Evolutionary conservation across 352 stramenopile genomes (phyloP), one percentile per base, ranked within the genome.

Genomic region (Stramenopiles sp.): DNA sequence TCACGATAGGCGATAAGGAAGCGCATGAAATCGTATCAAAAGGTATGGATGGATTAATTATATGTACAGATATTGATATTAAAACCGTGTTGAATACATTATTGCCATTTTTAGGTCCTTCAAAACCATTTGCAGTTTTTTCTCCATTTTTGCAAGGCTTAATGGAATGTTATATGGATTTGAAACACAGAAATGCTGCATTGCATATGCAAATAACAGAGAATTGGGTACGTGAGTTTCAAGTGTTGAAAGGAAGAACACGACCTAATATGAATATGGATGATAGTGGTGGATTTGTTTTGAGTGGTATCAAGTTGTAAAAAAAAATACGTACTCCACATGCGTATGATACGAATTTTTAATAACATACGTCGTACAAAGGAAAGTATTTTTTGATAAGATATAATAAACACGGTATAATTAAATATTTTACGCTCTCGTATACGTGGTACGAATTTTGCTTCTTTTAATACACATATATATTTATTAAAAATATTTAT

Each of bases 241-340:
- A 98, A 84, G 89, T 93, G 20, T 79, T 98, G 27, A 91, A 92
- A 1, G 91, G 91, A 20, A 87, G 93, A 13, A 98, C 93, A 32
- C 94, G 97, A 85, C 94, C 94, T 0, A 90, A 92, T 79, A 98
- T 98, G 94, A 96, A 88, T 81, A 98, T 98, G 91, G 95, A 88
- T 82, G 93, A 94, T 76, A 95, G 91, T 84, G 95, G 93, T 69
- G 93, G 94, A 20, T 98, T 96, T 81, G 84, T 98, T 32, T 84
- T 98, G 23, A 95, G 90, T 1, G 94, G 93, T 0, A 92, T 94
- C 74, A 97, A 97, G 84, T 88, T 97, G n/a, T n/a, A n/a, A n/a
- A n/a, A n/a, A n/a, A n/a, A n/a, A n/a, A n/a, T n/a, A n/a, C n/a
- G n/a, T n/a, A n/a, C n/a, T n/a, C n/a, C n/a, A n/a, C n/a, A n/a